Percentiles rank a stretch among this genome's conserved stretches.
These are phyloP conservation scores for Gynostemma pentaphyllum DNA, from an alignment of 306 rosid genomes.

Conservation along the genomic window DNA sequence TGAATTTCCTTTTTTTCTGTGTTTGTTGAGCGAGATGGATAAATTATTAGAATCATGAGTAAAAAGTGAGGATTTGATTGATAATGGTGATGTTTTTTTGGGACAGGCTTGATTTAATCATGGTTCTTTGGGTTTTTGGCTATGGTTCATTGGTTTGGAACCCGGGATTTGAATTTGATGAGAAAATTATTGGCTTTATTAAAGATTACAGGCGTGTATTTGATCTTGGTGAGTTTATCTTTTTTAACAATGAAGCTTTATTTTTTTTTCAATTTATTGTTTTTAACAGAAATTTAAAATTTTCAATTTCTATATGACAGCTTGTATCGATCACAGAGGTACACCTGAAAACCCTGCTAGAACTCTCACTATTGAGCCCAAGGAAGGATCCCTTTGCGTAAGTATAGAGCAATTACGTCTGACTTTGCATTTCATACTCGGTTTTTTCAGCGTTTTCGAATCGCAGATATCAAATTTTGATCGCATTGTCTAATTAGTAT, in stretches of 20 bases:
- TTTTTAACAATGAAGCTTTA: not conserved
- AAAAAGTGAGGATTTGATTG: not conserved
- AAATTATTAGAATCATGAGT: not conserved
- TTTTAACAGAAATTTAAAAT: not conserved
- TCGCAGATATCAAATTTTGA: no score
- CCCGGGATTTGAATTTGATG: conserved; percentile 81
- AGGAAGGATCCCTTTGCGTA: conserved; percentile 75
- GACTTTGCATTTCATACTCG: not conserved
- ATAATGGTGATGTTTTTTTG: not conserved
- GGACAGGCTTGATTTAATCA: conserved; percentile 34
- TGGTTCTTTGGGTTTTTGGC: conserved; percentile 98
- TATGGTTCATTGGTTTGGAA: conserved; percentile 97
- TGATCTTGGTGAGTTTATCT: conserved; percentile 60
- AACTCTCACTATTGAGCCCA: conserved; percentile 73
- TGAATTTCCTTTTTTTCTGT: not conserved
- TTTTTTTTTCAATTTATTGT: not conserved
- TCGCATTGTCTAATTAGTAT: conserved; percentile 8
- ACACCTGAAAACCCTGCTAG: conserved; percentile 90
- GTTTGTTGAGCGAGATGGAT: not conserved
- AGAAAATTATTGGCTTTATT: conserved; percentile 67
- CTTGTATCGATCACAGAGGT: conserved; percentile 90
- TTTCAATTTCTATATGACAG: conserved; percentile 22
- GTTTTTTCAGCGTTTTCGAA: not conserved
- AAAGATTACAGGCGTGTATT: conserved; percentile 86
- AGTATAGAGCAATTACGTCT: conserved; percentile 10